Conservation (phyloP, 1,284 basidiomycete species). For the Melanopsichium pennsylvanicum region DNA sequence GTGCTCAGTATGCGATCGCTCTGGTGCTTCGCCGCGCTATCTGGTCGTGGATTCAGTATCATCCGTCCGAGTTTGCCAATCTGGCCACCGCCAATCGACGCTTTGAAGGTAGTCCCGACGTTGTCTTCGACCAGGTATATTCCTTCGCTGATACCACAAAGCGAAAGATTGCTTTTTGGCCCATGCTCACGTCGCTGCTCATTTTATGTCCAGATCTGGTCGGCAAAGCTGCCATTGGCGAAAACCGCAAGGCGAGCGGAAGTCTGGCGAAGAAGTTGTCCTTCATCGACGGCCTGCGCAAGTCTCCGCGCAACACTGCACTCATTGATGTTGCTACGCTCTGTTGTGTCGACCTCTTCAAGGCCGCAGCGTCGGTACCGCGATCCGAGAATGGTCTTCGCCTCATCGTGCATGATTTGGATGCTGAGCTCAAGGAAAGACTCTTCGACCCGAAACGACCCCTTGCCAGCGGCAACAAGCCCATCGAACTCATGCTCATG, state of each 20-base stretch:
- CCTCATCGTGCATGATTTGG: slow-evolving; percentile 69
- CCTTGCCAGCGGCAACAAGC: slow-evolving; percentile 38
- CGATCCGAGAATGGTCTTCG: slow-evolving; percentile 73
- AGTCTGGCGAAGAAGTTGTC: slow-evolving; percentile 67
- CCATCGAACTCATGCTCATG: slow-evolving; percentile 59
- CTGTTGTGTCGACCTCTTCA: slow-evolving; percentile 82
- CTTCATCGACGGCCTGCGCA: slow-evolving; percentile 67
- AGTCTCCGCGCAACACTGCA: slow-evolving; percentile 54
- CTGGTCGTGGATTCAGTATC: slow-evolving; percentile 90
- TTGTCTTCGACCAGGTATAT: slow-evolving; percentile 64
- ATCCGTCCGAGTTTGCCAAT: slow-evolving; percentile 81
- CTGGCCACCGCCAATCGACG: slow-evolving; percentile 69
- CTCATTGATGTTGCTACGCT: slow-evolving; percentile 75
- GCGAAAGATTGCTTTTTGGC: slow-evolving; percentile 77
- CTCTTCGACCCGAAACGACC: slow-evolving; percentile 57
- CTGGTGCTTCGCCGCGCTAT: slow-evolving; percentile 79
- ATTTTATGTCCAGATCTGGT: slow-evolving; percentile 81
- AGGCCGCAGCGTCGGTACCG: slow-evolving; percentile 77
- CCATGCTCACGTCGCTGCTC: slow-evolving; percentile 79
- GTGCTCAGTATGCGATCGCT: slow-evolving; percentile 78
- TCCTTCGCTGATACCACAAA: slow-evolving; percentile 67
- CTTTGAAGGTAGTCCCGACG: slow-evolving; percentile 63
- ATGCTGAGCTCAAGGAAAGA: slow-evolving; percentile 53
- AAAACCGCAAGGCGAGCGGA: slow-evolving; percentile 60
- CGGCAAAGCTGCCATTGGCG: slow-evolving; percentile 67